These are phyloP conservation scores for Clonostachys byssicola DNA, from an alignment of 2,329 filamentous ascomycete species.

Conservation along the genomic window DNA sequence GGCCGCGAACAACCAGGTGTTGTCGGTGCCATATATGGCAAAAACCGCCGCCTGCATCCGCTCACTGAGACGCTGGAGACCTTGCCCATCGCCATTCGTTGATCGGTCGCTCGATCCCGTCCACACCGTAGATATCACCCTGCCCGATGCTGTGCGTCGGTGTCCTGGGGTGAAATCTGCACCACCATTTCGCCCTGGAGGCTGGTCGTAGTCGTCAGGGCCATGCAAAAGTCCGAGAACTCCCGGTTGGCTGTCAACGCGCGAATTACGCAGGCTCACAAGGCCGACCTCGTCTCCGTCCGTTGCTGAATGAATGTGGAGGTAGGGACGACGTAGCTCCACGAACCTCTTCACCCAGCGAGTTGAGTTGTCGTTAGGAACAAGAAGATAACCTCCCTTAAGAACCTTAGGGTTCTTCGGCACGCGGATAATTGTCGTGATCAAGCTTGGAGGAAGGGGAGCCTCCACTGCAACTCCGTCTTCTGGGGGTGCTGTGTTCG, in stretches of 20 bases:
- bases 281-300: conserved; percentile 89
- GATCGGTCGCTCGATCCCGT: conserved; percentile 30
- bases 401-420: conserved; percentile 77
- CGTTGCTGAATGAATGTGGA: conserved; percentile 81
- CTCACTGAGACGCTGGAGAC: conserved; percentile 50
- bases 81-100: conserved; percentile 18
- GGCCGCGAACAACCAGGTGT: conserved; percentile 92
- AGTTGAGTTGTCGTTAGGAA: conserved; percentile 75
- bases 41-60: conserved; percentile 72
- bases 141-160: conserved; percentile 43
- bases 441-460: conserved; percentile 56
- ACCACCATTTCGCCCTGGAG: conserved; percentile 19
- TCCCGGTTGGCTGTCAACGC: conserved; percentile 90
- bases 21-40: conserved; percentile 89
- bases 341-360: conserved; percentile 92
- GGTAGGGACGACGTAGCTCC: conserved; percentile 84
- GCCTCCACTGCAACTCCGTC: conserved; percentile 51
- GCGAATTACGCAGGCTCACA: conserved; percentile 81
- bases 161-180: conserved; percentile 39
- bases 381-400: conserved; percentile 84
- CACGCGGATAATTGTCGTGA: conserved; percentile 72
- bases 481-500: conserved; percentile 64
- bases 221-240: conserved; percentile 72
- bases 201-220: conserved; percentile 26
- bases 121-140: conserved; percentile 52